Conservation (phyloP, 257 asterid species). For the Solanum microdontum region DNA sequence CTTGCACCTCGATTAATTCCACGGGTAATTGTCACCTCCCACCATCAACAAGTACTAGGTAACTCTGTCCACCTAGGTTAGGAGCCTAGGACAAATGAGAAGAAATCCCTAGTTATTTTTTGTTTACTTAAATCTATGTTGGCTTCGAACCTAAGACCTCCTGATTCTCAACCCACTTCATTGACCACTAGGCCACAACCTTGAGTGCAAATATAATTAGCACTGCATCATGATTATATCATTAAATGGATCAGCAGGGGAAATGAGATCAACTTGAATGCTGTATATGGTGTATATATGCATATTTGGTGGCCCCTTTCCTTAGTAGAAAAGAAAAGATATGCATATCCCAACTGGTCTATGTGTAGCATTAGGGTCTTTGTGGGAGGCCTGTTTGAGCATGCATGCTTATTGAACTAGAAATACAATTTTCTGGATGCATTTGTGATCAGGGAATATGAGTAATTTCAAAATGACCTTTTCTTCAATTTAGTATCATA, state of each 20-base stretch:
- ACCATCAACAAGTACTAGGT: background rate
- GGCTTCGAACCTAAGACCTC: background rate
- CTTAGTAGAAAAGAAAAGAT: background rate
- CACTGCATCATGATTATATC: background rate
- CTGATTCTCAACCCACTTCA: background rate
- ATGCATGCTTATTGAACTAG: background rate
- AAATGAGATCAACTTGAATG: background rate
- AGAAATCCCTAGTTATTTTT: background rate
- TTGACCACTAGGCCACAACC: background rate
- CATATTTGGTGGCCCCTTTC: background rate
- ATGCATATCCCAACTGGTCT: background rate
- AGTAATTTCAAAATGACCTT: background rate
- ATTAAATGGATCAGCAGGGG: background rate
- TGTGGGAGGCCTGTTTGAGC: background rate
- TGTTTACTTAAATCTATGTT: background rate
- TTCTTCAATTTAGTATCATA: background rate
- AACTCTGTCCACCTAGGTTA: background rate
- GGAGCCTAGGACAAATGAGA: background rate
- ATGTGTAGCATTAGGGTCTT: background rate
- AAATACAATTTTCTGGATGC: background rate
- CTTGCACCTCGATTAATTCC: background rate
- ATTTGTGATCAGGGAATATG: background rate
- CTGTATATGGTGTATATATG: background rate
- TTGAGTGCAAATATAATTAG: background rate
- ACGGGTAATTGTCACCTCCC: background rate